Base-by-base conservation (phyloP, 1,284 basidiomycete species). In the Ceratobasidium sp. region DNA sequence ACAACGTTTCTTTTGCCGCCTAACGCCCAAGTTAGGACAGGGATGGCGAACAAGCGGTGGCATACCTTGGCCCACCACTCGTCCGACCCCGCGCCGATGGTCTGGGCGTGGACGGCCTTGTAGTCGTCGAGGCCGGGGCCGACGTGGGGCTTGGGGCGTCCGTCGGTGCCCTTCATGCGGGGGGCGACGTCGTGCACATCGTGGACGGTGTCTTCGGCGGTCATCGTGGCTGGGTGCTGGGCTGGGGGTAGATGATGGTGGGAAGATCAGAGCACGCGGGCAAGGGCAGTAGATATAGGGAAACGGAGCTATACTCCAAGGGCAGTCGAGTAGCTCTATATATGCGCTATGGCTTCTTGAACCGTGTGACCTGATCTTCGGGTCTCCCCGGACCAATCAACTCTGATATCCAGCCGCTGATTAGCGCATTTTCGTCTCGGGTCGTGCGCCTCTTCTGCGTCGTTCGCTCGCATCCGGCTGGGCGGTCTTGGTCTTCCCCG, bases 41-140 rank as follows among this genome's bases (percentile, higher is more conserved):
- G 19, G 57, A 46, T 46, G 56, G n/a, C 59, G 54, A 76, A 25
- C 52, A 15, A 29, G 29, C 17, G 37, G 7, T 13, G 32, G 29
- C 76, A 1, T 40, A 92, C 94, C 88, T 92, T 90, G 71, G 90
- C 90, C 96, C 96, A 98, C 92, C 95, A 98, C 80, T 88, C 86
- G 81, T 96, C 93, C 37, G 91, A 91, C 80, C 90, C 87, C 74
- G 90, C 86, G 62, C 93, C 94, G 59, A 95, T 83, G 15, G 94
- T 94, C 85, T 90, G 84, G 15, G 86, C 85, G 83, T 96, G 95
- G 49, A 89, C 88, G 5, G 84, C 82, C 78, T 86, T 87, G 86
- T 97, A 97, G 25, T 91, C 90, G 29, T 90, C 84, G 81, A 90
- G 88, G 82, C 92, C 86, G 40, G 95, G 94, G 1, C 92, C 92